Base-by-base conservation (phyloP, 352 stramenopile genomes). In the Saprolegnia diclina region DNA sequence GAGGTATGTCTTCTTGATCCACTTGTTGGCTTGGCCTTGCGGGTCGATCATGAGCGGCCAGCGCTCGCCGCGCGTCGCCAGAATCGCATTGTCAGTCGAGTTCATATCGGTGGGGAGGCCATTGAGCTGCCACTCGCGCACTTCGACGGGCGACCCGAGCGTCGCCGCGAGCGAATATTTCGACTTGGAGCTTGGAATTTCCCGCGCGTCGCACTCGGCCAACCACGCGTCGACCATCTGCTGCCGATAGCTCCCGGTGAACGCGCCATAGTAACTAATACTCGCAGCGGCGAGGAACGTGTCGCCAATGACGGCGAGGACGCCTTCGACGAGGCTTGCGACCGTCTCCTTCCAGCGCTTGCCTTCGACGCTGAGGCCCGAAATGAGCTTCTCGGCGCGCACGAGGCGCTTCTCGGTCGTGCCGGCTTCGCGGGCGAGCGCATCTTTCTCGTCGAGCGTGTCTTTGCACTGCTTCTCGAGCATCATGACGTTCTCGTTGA, bases 31-130 rank as follows among this genome's bases (percentile, higher is more conserved):
- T 76, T 98, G 92, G 4, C 86, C 88, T 45, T 98, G 92, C 4
- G 92, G 92, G 35, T 98, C 92, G 64, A 98, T 98, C 91, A 98
- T 97, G 7, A 98, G 73, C 1, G 93, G 93, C 93, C 93, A 98
- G 0, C 93, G 85, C 66, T 96, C 81, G 22, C 91, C 90, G 44
- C 89, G 77, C 0, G 89, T 94, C 0, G 97, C 91, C 7, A 98
- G 73, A 42, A 98, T 96, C 9, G 90, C 93, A 37, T 97, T 98
- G 68, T 98, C 93, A 0, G 88, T 95, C 11, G 92, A 98, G 26
- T 96, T 96, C 2, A 79, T 79, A 57, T 98, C 93, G 0, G 90
- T 96, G 0, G 93, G 93, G 1, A 98, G 76, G 0, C 91, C 89
- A 56, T 95, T 91, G 16, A 98, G 76, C 62, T 97, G 92, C 93